Base-by-base conservation (phyloP, 2,329 filamentous ascomycete genomes). In the Tolypocladium nubicola region DNA sequence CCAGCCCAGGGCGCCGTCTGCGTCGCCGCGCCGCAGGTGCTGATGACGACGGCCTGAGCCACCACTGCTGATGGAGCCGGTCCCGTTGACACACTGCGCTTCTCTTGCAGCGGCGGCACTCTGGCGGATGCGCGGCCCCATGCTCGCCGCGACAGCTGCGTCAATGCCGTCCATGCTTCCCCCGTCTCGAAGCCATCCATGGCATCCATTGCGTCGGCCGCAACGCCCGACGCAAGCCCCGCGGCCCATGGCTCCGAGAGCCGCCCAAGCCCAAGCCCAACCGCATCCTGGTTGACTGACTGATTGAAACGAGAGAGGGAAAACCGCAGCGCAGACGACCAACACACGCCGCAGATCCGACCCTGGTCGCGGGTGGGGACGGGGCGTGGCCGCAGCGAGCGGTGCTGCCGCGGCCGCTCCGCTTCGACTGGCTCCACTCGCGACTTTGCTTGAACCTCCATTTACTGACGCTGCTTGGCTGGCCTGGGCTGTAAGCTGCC, bases 371-470 rank as follows among this genome's bases (percentile, higher is more conserved):
- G 30, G 23, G 45, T 54, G 40, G 38, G 43, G 38, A 33, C 53
- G 26, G 54, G 61, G 62, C 54, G 62, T 64, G 61, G 50, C 61
- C 61, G 62, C 62, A 63, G 62, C 53, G 61, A 62, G 58, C 58
- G 56, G 61, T 59, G 61, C 61, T 63, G 63, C 63, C 62, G 61
- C 62, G 60, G 54, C 52, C 49, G 41, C 55, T 47, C 52, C 52
- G 45, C 52, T 23, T 39, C 38, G n/a, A 11, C 35, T n/a, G 37
- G 38, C 54, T 47, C 54, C 54, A 55, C 54, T 39, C 54, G 52
- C 52, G 52, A 39, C 52, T 53, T 39, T 53, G 11, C 33, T 38
- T 19, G n/a, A 21, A 53, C 50, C n/a, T 52, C 26, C 13, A 11
- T 21, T 19, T 23, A 49, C 45, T 13, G 47, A 35, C 47, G 47